phyloP scores from a whole-genome alignment of 2,329 filamentous ascomycete species.

The Dichotomopilus funicola region DNA sequence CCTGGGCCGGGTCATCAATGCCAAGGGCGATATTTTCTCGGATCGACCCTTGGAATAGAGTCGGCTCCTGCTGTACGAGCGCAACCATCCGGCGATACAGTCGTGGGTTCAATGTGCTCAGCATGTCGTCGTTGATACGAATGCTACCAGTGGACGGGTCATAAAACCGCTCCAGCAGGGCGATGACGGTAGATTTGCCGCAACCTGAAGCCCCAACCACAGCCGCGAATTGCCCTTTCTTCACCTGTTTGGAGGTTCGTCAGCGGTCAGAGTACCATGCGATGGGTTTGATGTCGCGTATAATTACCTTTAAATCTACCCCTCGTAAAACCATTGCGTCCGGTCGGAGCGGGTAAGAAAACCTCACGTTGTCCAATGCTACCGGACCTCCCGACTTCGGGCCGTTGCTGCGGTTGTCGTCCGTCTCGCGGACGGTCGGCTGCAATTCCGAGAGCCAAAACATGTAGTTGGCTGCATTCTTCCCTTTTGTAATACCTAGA shows the following conservation, averaged over 20 bases:
- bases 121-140: constrained; percentile 30
- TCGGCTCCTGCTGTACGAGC: constrained; percentile 36
- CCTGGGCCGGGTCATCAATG: constrained; percentile 10
- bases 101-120: constrained; percentile 34
- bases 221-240: constrained; percentile 44
- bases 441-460: constrained; percentile 41
- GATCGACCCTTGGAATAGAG: constrained; percentile 39
- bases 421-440: constrained; percentile 36
- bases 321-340: constrained; percentile 36
- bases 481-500: constrained; percentile 43
- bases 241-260: constrained; percentile 21
- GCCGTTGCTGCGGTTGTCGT: constrained; percentile 32
- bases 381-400: constrained; percentile 26
- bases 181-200: constrained; percentile 55
- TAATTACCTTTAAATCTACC: constrained; percentile 25
- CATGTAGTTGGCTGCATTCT: constrained; percentile 44
- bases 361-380: constrained; percentile 30
- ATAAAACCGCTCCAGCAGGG: constrained; percentile 42
- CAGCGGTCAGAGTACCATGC: neutral
- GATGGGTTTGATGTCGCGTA: neutral
- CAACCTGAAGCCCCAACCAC: constrained; percentile 53
- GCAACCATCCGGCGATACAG: constrained; percentile 42
- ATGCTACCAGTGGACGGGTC: constrained; percentile 33
- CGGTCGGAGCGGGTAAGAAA: constrained; percentile 52
- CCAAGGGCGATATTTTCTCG: constrained; percentile 52